Evolutionary conservation across 2,329 filamentous ascomycete species (phyloP).

Genomic region (Rachicladosporium sp.): DNA sequence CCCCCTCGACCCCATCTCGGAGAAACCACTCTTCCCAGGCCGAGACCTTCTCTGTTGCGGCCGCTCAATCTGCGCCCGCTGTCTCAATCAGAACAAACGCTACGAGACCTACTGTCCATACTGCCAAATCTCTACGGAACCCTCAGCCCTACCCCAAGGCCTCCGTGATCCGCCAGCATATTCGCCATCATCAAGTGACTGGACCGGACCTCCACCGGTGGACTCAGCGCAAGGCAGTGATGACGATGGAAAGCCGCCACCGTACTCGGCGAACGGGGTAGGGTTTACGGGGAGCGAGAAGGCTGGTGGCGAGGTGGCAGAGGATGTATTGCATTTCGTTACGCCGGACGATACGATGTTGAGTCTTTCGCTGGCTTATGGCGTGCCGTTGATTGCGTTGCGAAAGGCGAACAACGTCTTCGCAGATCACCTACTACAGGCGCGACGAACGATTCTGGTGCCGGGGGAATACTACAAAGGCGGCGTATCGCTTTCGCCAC

Average conservation of each 20-base stretch:
- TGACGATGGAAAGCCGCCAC: slow-evolving; percentile 32
- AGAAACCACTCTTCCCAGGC: slow-evolving; percentile 49
- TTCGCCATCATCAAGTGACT: slow-evolving; percentile 14
- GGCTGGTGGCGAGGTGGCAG: slow-evolving; percentile 25
- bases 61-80: slow-evolving; percentile 58
- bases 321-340: slow-evolving; percentile 64
- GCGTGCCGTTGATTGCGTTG: slow-evolving; percentile 51
- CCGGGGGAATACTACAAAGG: slow-evolving; percentile 58
- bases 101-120: slow-evolving; percentile 60
- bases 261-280: slow-evolving; percentile 18
- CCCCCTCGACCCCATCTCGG: slow-evolving; percentile 19
- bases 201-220: slow-evolving; percentile 18
- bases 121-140: slow-evolving; percentile 57
- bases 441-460: slow-evolving; percentile 57
- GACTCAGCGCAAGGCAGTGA: slow-evolving; percentile 16
- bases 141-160: slow-evolving; percentile 50
- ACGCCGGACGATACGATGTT: slow-evolving; percentile 56
- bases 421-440: slow-evolving; percentile 58
- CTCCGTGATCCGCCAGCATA: slow-evolving; percentile 59
- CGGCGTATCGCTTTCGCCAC: slow-evolving; percentile 54
- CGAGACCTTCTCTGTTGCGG: slow-evolving; percentile 56
- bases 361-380: slow-evolving; percentile 61
- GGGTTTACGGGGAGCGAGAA: slow-evolving; percentile 19
- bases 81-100: slow-evolving; percentile 55
- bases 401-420: slow-evolving; percentile 57